These are phyloP conservation scores for Mycena capillaripes DNA, from an alignment of 768 basidiomycete species.

Conservation along the genomic window DNA sequence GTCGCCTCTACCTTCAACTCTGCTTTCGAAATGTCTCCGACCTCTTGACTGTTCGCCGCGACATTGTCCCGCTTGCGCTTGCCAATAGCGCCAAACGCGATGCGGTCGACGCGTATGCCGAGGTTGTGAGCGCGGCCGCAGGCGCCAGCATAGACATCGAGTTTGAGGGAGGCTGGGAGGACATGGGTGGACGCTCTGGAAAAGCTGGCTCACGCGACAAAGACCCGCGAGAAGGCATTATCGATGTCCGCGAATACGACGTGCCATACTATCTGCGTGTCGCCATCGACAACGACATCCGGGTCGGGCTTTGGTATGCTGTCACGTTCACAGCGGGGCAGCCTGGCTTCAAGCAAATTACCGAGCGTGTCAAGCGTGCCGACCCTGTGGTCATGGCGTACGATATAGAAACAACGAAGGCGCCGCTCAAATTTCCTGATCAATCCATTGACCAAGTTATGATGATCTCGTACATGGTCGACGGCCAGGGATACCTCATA, in stretches of 20 bases:
- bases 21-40: conserved; percentile 96
- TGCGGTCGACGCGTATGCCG: conserved; percentile 97
- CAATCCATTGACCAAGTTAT: conserved; percentile 97
- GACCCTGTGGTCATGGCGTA: conserved; percentile 99
- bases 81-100: conserved; percentile 93
- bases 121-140: conserved; percentile 89
- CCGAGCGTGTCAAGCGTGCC: conserved; percentile 95
- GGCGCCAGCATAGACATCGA: conserved; percentile 77
- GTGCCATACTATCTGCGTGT: conserved; percentile 98
- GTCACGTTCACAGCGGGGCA: conserved; percentile 88
- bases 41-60: conserved; percentile 87
- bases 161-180: conserved; percentile 75
- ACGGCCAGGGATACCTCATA: conserved; percentile 97
- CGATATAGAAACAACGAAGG: conserved; percentile 99
- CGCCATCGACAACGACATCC: conserved; percentile 98
- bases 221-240: conserved; percentile 92
- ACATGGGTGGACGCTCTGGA: conserved; percentile 51
- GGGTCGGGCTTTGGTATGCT: conserved; percentile 98
- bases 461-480: conserved; percentile 99
- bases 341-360: conserved; percentile 77
- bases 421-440: conserved; percentile 99
- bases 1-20: conserved; percentile 88
- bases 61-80: conserved; percentile 89
- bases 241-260: conserved; percentile 96
- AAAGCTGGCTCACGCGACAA: conserved; percentile 62